These are phyloP conservation scores for Tremella mesenterica DNA, from an alignment of 768 basidiomycete genomes.

Conservation along the genomic window DNA sequence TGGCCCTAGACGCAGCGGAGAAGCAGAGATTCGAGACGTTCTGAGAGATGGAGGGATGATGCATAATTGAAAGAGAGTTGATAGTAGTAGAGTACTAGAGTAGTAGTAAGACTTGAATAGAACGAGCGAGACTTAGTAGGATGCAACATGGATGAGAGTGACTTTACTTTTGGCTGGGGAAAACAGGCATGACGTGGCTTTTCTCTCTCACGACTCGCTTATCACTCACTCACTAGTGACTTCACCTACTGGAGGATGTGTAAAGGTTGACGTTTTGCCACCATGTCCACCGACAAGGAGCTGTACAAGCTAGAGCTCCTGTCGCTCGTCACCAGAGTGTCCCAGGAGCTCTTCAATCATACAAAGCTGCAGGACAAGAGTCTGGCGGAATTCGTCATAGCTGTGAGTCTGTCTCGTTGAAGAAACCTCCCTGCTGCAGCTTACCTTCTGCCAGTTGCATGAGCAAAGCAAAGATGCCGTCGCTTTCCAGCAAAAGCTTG, in stretches of 20 bases:
- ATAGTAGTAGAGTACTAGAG: too few species aligned
- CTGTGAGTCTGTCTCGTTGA: constrained; percentile 36
- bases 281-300: constrained; percentile 48
- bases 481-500: constrained; percentile 72
- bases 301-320: constrained; percentile 88
- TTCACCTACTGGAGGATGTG: too few species aligned
- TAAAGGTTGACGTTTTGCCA: too few species aligned
- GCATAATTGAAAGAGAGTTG: too few species aligned
- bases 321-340: constrained; percentile 81
- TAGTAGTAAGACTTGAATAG: too few species aligned
- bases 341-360: constrained; percentile 86
- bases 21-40: neutral
- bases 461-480: constrained; percentile 67
- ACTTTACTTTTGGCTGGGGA: too few species aligned
- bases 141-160: too few species aligned
- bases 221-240: neutral
- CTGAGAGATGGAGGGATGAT: too few species aligned
- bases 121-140: too few species aligned
- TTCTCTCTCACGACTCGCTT: neutral
- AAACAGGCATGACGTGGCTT: too few species aligned
- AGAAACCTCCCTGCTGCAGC: neutral
- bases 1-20: constrained; percentile 2
- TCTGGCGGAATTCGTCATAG: constrained; percentile 88
- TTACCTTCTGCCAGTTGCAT: constrained; percentile 52
- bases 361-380: constrained; percentile 72